phyloP scores from a whole-genome alignment of 2,329 filamentous ascomycete genomes.

The Colletotrichum tropicale region DNA sequence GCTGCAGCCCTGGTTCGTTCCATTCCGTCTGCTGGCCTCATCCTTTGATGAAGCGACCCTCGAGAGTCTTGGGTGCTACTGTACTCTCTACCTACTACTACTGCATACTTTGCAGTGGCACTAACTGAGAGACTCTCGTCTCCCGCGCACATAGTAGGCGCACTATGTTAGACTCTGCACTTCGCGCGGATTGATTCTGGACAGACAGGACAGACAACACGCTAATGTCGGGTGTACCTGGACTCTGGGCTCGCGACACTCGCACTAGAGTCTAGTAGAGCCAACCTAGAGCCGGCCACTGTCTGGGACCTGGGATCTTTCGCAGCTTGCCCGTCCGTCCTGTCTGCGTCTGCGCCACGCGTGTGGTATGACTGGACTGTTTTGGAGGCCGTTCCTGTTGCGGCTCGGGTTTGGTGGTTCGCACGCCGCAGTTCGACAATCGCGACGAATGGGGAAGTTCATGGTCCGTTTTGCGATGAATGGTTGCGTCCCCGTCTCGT shows the following conservation, averaged over 20 bases:
- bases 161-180: not conserved
- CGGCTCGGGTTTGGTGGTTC: conserved; percentile 14
- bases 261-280: not conserved
- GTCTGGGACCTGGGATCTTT: not conserved
- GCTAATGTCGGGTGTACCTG: not conserved
- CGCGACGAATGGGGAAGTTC: conserved; percentile 1
- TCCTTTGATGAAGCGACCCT: not conserved
- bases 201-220: not conserved
- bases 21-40: not conserved
- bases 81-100: not conserved
- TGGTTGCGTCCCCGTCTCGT: conserved; percentile 14
- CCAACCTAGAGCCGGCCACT: not conserved
- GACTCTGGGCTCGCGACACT: not conserved
- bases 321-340: not conserved
- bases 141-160: not conserved
- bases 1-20: not conserved
- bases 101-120: not conserved
- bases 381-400: conserved; percentile 1
- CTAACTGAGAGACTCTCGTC: not conserved
- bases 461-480: not conserved
- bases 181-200: not conserved
- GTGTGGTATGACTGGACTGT: not conserved
- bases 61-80: not conserved
- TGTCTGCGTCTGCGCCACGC: not conserved
- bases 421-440: not conserved